These are phyloP conservation scores for Sphaerostilbella broomeana DNA, from an alignment of 2,329 filamentous ascomycete genomes.

Conservation along the genomic window DNA sequence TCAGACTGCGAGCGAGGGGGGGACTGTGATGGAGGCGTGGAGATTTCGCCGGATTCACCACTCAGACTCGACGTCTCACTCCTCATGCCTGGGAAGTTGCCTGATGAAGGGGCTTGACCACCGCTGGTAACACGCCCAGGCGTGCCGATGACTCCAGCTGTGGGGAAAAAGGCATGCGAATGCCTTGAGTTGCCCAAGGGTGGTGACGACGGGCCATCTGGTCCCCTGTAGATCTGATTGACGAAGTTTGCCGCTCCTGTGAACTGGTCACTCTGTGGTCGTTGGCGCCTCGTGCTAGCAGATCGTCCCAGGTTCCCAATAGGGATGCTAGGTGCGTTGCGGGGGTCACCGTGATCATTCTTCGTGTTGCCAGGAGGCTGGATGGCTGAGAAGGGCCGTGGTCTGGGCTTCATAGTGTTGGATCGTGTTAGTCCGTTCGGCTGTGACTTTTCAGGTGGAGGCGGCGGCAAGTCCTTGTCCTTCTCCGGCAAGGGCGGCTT, in stretches of 20 bases:
- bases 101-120: constrained; percentile 40
- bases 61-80: constrained; percentile 59
- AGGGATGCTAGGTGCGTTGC: constrained; percentile 70
- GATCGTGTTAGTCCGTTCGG: constrained; percentile 48
- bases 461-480: constrained; percentile 80
- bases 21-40: constrained; percentile 45
- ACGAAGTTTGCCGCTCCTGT: constrained; percentile 64
- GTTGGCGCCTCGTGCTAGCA: constrained; percentile 45
- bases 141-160: constrained; percentile 43
- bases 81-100: constrained; percentile 67
- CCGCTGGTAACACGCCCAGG: constrained; percentile 47
- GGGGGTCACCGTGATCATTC: constrained; percentile 55
- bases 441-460: constrained; percentile 38
- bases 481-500: constrained; percentile 38
- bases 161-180: constrained; percentile 58
- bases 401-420: constrained; percentile 51
- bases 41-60: constrained; percentile 55
- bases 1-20: constrained; percentile 46
- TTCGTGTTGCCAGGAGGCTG: constrained; percentile 27
- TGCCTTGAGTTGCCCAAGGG: constrained; percentile 51
- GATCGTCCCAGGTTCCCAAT: constrained; percentile 52
- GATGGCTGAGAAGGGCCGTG: constrained; percentile 53
- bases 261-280: constrained; percentile 59
- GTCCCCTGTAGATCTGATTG: constrained; percentile 82
- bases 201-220: constrained; percentile 56